Conservation (phyloP, 345 rosid genomes). For the Noccaea caerulescens region DNA sequence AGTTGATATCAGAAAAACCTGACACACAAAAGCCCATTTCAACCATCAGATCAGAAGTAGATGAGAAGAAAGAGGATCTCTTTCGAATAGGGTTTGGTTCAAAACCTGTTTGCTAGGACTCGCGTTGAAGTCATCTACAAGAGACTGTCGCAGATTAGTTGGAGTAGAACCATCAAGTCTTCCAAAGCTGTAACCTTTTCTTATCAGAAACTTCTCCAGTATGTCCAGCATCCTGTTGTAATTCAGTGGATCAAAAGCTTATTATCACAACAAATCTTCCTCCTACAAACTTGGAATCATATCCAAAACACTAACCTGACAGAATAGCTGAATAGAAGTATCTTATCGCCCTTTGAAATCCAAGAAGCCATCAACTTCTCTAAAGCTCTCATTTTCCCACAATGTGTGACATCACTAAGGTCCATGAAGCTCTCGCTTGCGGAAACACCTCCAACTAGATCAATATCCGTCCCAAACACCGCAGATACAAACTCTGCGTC, state of each 20-base stretch:
- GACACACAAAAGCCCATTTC: conserved; percentile 17
- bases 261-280: not conserved
- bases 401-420: conserved; percentile 76
- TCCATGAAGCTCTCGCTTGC: conserved; percentile 81
- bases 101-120: conserved; percentile 92
- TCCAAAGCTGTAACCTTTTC: conserved; percentile 85
- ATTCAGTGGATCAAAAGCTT: conserved; percentile 12
- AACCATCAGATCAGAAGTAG: conserved; percentile 1
- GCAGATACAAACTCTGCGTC: conserved; percentile 86
- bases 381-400: conserved; percentile 93
- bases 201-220: conserved; percentile 83
- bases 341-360: conserved; percentile 85
- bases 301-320: conserved; percentile 61
- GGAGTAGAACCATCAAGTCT: conserved; percentile 98
- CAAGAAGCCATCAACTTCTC: conserved; percentile 83
- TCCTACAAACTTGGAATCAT: not conserved
- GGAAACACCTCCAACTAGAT: conserved; percentile 75
- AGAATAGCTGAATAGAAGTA: conserved; percentile 93
- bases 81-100: not conserved
- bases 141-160: conserved; percentile 71
- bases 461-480: conserved; percentile 80
- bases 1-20: conserved; percentile 98
- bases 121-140: conserved; percentile 86
- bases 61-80: conserved; percentile 12
- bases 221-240: conserved; percentile 88